Percentiles rank a stretch among this genome's conserved stretches.
phyloP scores from a whole-genome alignment of 176 grass and related monocot genomes.

The Lolium perenne region DNA sequence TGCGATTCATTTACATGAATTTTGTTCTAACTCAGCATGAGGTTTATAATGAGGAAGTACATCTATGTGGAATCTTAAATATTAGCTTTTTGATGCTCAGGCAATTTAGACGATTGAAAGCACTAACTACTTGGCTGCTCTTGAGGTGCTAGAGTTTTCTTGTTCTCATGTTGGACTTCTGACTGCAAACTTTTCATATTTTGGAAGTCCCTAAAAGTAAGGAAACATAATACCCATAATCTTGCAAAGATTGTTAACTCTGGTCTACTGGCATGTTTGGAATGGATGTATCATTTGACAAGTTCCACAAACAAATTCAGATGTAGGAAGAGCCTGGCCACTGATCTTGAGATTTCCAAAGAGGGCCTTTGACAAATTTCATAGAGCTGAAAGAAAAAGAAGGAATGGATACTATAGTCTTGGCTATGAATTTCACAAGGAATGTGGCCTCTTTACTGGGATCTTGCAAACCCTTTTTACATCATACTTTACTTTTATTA shows the following conservation, averaged over 20 bases:
- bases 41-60: neutral
- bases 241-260: neutral
- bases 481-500: slow-evolving; percentile 10
- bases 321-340: neutral
- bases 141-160: slow-evolving; percentile 7
- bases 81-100: neutral
- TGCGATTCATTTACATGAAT: slow-evolving; percentile 14
- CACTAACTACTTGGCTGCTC: slow-evolving; percentile 10
- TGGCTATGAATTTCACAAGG: neutral
- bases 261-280: neutral
- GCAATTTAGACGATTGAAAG: slow-evolving; percentile 11
- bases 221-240: neutral
- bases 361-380: neutral
- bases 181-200: neutral
- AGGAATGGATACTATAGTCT: neutral
- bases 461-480: neutral
- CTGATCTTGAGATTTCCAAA: neutral
- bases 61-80: neutral
- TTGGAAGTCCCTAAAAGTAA: neutral
- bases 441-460: neutral
- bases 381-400: neutral
- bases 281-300: neutral
- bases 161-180: slow-evolving; percentile 2
- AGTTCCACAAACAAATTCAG: neutral
- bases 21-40: slow-evolving; percentile 10